Evolutionary conservation across 352 stramenopile species (phyloP), one percentile per base, ranked within the genome.

Genomic region (Phytophthora quininea): DNA sequence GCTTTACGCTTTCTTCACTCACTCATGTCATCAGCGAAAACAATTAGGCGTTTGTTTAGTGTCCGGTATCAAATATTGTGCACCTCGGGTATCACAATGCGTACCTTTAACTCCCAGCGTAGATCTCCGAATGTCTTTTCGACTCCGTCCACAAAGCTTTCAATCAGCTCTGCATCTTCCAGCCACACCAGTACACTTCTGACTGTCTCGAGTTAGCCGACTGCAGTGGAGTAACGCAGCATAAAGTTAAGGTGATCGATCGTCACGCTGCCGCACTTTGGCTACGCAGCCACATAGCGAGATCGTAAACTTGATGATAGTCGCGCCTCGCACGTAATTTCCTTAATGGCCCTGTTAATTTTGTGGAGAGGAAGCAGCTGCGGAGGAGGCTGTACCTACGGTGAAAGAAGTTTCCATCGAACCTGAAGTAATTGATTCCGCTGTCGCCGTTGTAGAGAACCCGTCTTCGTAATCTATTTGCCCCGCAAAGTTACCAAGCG

Each of bases 401-500:
- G 35, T 40, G 35, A 10, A 40, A 24, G 29, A 50, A 2, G n/a
- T 31, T 11, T 45, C 37, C 1, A n/a, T 8, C n/a, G n/a, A n/a
- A n/a, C n/a, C n/a, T n/a, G n/a, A n/a, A n/a, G n/a, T n/a, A n/a
- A n/a, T n/a, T n/a, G n/a, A n/a, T n/a, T n/a, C n/a, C n/a, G n/a
- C n/a, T n/a, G n/a, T n/a, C n/a, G n/a, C n/a, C n/a, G n/a, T n/a
- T n/a, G n/a, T n/a, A n/a, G n/a, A n/a, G n/a, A n/a, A n/a, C n/a
- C n/a, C n/a, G n/a, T n/a, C n/a, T n/a, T n/a, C n/a, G n/a, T n/a
- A n/a, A n/a, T n/a, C n/a, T 8, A 12, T 1, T 11, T 31, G 33
- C 2, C 58, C 58, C 6, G 49, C 53, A 6, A 66, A 59, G 40
- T 54, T 49, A 0, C 54, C 49, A 19, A 58, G 19, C 19, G 53